A percentile compares a stretch with the other conserved stretches of the same genome.
Conservation (phyloP, 75 land plant genomes). For the Gnetum montanum region DNA sequence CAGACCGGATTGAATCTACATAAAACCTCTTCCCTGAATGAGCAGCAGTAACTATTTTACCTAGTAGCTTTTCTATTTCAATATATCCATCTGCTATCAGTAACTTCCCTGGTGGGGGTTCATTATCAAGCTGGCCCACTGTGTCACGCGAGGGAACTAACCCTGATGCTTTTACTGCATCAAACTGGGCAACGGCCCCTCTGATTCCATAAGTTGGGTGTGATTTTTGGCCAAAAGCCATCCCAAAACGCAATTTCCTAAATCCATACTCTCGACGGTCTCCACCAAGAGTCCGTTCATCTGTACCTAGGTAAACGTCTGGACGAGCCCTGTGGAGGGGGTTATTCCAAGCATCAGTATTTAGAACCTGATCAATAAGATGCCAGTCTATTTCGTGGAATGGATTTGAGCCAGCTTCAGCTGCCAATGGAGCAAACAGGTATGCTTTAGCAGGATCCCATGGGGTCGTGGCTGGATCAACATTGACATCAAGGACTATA, state of each 20-base stretch:
- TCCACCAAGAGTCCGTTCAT: slow-evolving; percentile 95
- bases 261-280: slow-evolving; percentile 97
- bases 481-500: slow-evolving; percentile 98
- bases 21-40: slow-evolving; percentile 99
- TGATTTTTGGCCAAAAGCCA: slow-evolving; percentile 66
- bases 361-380: slow-evolving; percentile 34
- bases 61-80: slow-evolving; percentile 49
- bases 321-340: slow-evolving; percentile 99
- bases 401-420: slow-evolving; percentile 25
- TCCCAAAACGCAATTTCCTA: slow-evolving; percentile 84
- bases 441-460: slow-evolving; percentile 99
- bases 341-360: slow-evolving; percentile 76
- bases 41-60: slow-evolving; percentile 91
- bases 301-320: slow-evolving; percentile 96
- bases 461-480: slow-evolving; percentile 89
- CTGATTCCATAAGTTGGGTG: slow-evolving; percentile 99
- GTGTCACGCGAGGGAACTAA: slow-evolving; percentile 43
- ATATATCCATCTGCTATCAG: slow-evolving; percentile 67
- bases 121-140: slow-evolving; percentile 13
- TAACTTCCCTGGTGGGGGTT: slow-evolving; percentile 35
- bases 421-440: slow-evolving; percentile 67
- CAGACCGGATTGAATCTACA: slow-evolving; percentile 79
- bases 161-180: slow-evolving; percentile 87
- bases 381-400: slow-evolving; percentile 65
- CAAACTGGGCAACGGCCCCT: slow-evolving; percentile 94